These are phyloP conservation scores for Phytopythium montanum DNA, from an alignment of 352 stramenopile species.

Conservation along the genomic window DNA sequence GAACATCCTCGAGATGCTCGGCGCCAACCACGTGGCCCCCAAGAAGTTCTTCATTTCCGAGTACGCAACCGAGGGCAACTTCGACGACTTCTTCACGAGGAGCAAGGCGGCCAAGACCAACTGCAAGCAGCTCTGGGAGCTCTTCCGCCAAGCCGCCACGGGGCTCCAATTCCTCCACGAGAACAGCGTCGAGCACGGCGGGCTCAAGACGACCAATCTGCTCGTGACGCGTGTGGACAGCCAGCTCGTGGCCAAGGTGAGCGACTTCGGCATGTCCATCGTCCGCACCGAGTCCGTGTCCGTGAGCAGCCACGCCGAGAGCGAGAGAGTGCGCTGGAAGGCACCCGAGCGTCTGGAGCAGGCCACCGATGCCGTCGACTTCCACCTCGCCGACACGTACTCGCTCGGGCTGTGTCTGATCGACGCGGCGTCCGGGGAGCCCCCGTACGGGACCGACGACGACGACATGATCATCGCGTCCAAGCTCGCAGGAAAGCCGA, in stretches of 20 bases:
- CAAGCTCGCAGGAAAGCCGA: constrained; percentile 4
- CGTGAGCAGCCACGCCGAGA: neutral
- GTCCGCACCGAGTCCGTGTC: neutral
- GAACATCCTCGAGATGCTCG: constrained; percentile 34
- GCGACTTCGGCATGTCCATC: constrained; percentile 27
- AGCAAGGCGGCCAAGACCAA: constrained; percentile 1
- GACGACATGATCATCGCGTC: constrained; percentile 6
- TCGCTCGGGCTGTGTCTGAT: constrained; percentile 27
- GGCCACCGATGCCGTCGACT: neutral
- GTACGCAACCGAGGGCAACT: constrained; percentile 21
- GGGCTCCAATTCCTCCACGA: constrained; percentile 56
- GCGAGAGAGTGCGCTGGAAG: constrained; percentile 8
- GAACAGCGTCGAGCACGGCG: constrained; percentile 53
- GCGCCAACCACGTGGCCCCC: constrained; percentile 24
- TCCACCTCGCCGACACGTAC: constrained; percentile 17
- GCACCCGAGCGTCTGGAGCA: constrained; percentile 20
- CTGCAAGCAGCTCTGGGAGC: constrained; percentile 12
- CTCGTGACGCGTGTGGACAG: constrained; percentile 24
- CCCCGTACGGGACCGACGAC: neutral
- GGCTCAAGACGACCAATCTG: constrained; percentile 83
- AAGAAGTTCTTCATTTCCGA: constrained; percentile 29
- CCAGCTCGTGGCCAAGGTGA: constrained; percentile 16
- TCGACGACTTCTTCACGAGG: constrained; percentile 10
- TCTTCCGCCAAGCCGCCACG: constrained; percentile 15
- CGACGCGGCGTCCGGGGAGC: constrained; percentile 13